phyloP scores from a whole-genome alignment of 2,329 filamentous ascomycete genomes.

The Penicillium paneum region DNA sequence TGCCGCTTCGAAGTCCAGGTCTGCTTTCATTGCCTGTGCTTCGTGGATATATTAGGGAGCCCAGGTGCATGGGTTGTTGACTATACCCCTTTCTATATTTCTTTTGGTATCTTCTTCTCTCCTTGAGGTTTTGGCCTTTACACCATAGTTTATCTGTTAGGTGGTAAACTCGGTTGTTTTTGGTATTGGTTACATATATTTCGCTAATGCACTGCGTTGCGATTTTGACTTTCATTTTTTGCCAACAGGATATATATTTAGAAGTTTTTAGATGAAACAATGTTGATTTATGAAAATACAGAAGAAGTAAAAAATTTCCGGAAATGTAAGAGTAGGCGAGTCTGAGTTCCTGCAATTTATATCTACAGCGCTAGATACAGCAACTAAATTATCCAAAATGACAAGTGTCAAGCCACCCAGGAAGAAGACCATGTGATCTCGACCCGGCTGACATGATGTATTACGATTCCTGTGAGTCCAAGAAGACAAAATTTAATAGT shows the following conservation, averaged over 20 bases:
- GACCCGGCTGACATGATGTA: neutral
- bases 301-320: no score
- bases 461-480: neutral
- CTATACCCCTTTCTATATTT: neutral
- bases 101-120: neutral
- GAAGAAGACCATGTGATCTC: neutral
- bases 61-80: slow-evolving; percentile 7
- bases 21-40: neutral
- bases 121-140: neutral
- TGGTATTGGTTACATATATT: neutral
- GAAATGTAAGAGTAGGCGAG: neutral
- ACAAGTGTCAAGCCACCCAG: neutral
- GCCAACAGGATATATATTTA: neutral
- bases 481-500: neutral
- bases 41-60: slow-evolving; percentile 2
- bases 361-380: slow-evolving; percentile 24
- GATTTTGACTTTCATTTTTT: neutral
- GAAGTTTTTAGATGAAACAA: neutral
- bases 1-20: neutral
- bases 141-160: neutral
- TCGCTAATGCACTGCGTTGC: neutral
- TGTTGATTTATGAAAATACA: neutral
- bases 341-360: slow-evolving; percentile 15
- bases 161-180: neutral
- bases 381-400: slow-evolving; percentile 10